phyloP scores from a whole-genome alignment of 208 protist species.

The Acanthamoeba polyphaga region DNA sequence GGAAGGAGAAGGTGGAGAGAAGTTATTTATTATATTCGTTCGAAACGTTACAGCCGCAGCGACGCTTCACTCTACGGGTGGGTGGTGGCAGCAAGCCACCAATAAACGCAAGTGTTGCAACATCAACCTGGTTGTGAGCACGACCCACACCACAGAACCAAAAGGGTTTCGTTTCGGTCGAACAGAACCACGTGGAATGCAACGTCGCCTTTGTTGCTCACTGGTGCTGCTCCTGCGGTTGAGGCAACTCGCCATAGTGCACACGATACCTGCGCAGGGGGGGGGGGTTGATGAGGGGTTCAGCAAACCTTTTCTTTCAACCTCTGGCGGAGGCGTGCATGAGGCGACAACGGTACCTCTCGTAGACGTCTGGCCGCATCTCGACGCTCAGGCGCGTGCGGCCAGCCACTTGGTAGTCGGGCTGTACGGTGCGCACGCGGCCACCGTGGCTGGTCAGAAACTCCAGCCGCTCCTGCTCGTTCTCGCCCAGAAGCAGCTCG shows the following conservation, averaged over 20 bases:
- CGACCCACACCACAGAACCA: too few relatives aligned
- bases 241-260: not conserved
- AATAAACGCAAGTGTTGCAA: too few relatives aligned
- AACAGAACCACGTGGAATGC: too few relatives aligned
- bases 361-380: constrained; percentile 50
- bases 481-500: not conserved
- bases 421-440: not conserved
- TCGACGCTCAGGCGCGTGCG: constrained; percentile 4
- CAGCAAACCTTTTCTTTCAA: not conserved
- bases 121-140: too few relatives aligned
- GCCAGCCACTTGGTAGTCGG: constrained; percentile 28
- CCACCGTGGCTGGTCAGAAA: not conserved
- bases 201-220: not conserved
- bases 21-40: constrained; percentile 1
- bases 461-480: constrained; percentile 4
- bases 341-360: not conserved
- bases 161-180: too few relatives aligned
- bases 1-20: too few relatives aligned
- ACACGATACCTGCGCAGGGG: not conserved
- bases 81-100: too few relatives aligned
- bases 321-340: too few relatives aligned
- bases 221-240: not conserved
- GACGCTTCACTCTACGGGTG: too few relatives aligned
- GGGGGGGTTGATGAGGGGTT: too few relatives aligned
- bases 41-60: too few relatives aligned